These are phyloP conservation scores for Penicillium lividum DNA, from an alignment of 495 filamentous ascomycete genomes.

Conservation along the genomic window DNA sequence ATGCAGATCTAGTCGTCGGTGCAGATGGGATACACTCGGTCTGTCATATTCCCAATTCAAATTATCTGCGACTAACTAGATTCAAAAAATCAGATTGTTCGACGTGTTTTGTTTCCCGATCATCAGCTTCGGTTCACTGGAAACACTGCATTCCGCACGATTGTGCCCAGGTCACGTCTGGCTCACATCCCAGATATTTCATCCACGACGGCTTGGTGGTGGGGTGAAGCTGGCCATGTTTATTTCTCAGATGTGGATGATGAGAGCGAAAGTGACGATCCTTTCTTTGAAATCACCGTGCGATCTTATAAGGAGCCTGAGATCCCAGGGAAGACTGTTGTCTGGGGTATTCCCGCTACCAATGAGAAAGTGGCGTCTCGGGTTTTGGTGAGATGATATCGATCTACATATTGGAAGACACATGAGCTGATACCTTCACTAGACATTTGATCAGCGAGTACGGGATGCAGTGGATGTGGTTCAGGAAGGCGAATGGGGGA, in stretches of 20 bases:
- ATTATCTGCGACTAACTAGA: not conserved
- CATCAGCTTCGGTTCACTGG: slow-evolving; percentile 42
- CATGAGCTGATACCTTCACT: slow-evolving; percentile 6
- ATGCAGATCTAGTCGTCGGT: slow-evolving; percentile 51
- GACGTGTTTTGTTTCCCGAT: slow-evolving; percentile 25
- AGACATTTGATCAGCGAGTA: slow-evolving; percentile 39
- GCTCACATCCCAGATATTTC: slow-evolving; percentile 39
- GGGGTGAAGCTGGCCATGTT: slow-evolving; percentile 42
- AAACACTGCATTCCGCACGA: slow-evolving; percentile 40
- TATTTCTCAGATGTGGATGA: slow-evolving; percentile 48
- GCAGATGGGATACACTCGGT: slow-evolving; percentile 56
- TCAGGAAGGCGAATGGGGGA: slow-evolving; percentile 41
- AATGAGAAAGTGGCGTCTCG: slow-evolving; percentile 34
- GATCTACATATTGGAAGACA: not conserved
- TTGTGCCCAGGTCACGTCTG: slow-evolving; percentile 29
- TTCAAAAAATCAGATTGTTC: slow-evolving; percentile 5
- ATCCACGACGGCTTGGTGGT: slow-evolving; percentile 47
- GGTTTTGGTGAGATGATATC: slow-evolving; percentile 33
- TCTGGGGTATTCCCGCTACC: slow-evolving; percentile 48
- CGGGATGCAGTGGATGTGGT: slow-evolving; percentile 36
- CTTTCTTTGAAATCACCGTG: slow-evolving; percentile 27
- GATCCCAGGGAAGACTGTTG: slow-evolving; percentile 35
- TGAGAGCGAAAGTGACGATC: slow-evolving; percentile 16
- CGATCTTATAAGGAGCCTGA: slow-evolving; percentile 25
- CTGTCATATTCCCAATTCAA: slow-evolving; percentile 8